Percentiles rank a stretch among this genome's conserved stretches.
Evolutionary conservation across 495 filamentous ascomycete genomes (phyloP).

Genomic region (Penicillium paxilli): DNA sequence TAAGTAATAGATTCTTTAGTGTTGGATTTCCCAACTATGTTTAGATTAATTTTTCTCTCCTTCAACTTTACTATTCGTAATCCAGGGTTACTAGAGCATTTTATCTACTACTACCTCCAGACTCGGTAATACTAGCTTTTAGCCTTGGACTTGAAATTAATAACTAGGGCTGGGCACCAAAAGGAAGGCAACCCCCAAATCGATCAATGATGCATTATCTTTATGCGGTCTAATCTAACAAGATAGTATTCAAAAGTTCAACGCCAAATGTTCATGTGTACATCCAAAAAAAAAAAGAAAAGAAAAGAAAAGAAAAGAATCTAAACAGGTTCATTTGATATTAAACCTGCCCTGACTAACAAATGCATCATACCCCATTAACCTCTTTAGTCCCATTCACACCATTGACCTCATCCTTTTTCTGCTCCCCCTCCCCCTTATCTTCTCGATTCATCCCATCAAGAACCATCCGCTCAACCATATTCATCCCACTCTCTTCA

Average conservation of each 20-base stretch:
- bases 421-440: constrained; percentile 37
- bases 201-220: background rate
- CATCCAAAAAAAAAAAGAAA: too few relatives aligned
- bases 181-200: background rate
- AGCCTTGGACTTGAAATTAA: too few relatives aligned
- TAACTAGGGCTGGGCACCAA: too few relatives aligned
- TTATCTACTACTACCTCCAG: too few relatives aligned
- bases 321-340: background rate
- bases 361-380: background rate
- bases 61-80: too few relatives aligned
- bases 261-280: background rate
- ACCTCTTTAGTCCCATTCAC: background rate
- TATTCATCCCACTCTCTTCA: constrained; percentile 59
- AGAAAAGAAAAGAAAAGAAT: background rate
- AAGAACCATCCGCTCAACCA: constrained; percentile 64
- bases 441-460: constrained; percentile 30
- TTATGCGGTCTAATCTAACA: background rate
- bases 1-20: constrained; percentile 10
- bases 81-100: too few relatives aligned
- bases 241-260: background rate
- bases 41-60: background rate
- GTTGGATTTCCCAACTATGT: background rate
- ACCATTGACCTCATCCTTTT: constrained; percentile 19
- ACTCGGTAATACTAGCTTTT: too few relatives aligned
- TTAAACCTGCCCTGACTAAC: background rate